Evolutionary conservation across 2,329 filamentous ascomycete species (phyloP).

Genomic region (Xylariaceae sp.): DNA sequence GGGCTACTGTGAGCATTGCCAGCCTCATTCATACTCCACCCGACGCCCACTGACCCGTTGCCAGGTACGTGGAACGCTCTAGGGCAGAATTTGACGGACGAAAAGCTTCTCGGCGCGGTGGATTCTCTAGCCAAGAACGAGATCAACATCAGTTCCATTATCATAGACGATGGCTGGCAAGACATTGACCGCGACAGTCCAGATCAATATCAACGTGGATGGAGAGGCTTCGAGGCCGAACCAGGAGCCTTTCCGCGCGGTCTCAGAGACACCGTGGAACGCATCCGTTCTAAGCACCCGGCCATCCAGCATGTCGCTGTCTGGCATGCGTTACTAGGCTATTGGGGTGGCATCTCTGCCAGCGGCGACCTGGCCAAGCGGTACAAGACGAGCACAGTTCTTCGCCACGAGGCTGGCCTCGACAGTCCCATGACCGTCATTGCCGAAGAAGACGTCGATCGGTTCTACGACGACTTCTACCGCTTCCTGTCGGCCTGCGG

Average conservation of each 20-base stretch:
- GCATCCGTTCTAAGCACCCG: slow-evolving; percentile 62
- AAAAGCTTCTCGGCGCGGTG: slow-evolving; percentile 70
- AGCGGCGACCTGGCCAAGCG: slow-evolving; percentile 63
- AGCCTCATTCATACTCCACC: background rate
- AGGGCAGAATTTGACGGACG: slow-evolving; percentile 72
- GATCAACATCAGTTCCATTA: slow-evolving; percentile 75
- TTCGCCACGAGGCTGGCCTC: slow-evolving; percentile 41
- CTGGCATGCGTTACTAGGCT: slow-evolving; percentile 84
- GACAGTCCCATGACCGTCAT: slow-evolving; percentile 66
- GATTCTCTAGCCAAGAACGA: slow-evolving; percentile 61
- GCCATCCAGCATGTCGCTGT: slow-evolving; percentile 79
- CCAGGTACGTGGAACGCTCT: slow-evolving; percentile 85
- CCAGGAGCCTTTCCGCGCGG: slow-evolving; percentile 71
- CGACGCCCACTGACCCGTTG: slow-evolving; percentile 2
- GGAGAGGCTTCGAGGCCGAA: slow-evolving; percentile 83
- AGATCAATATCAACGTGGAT: slow-evolving; percentile 53
- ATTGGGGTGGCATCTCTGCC: slow-evolving; percentile 84
- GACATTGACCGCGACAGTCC: slow-evolving; percentile 50
- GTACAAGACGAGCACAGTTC: slow-evolving; percentile 66
- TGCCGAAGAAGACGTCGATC: slow-evolving; percentile 62
- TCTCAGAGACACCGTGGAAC: slow-evolving; percentile 60
- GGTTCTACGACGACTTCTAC: slow-evolving; percentile 90
- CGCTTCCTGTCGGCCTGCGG: slow-evolving; percentile 65
- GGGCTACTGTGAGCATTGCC: slow-evolving; percentile 60
- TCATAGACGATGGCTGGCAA: slow-evolving; percentile 98